A percentile compares a stretch with the other conserved stretches of the same genome.
These are phyloP conservation scores for Diaporthe citri DNA, from an alignment of 2,329 filamentous ascomycete genomes.

Conservation along the genomic window DNA sequence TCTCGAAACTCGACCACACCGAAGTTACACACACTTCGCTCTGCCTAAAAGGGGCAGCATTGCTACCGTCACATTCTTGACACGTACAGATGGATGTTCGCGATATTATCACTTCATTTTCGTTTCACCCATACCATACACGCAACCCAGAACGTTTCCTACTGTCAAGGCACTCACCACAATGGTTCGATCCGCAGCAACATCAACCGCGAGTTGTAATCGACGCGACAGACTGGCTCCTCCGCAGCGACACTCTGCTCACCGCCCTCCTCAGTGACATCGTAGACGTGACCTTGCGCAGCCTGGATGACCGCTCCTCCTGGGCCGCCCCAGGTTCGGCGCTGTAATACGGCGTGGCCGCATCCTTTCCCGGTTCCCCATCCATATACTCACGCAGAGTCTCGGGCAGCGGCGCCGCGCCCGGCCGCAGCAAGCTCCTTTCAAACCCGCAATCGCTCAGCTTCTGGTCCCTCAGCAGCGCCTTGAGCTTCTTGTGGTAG, in stretches of 20 bases:
- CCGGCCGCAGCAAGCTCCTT: slow-evolving; percentile 22
- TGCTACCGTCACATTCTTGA: slow-evolving; percentile 27
- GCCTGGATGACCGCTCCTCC: not conserved
- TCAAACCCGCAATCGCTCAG: slow-evolving; percentile 12
- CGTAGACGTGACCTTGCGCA: slow-evolving; percentile 26
- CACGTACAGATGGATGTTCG: slow-evolving; percentile 3
- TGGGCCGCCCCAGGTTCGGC: not conserved
- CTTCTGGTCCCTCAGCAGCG: slow-evolving; percentile 26
- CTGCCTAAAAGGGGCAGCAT: slow-evolving; percentile 16
- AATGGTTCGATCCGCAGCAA: not conserved
- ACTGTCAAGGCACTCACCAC: not conserved
- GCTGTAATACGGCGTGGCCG: slow-evolving; percentile 21
- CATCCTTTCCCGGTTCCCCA: slow-evolving; percentile 19
- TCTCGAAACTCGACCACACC: slow-evolving; percentile 15
- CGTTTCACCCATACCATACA: slow-evolving; percentile 2
- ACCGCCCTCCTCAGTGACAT: slow-evolving; percentile 30
- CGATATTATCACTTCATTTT: slow-evolving; percentile 17
- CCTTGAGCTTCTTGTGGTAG: slow-evolving; percentile 36
- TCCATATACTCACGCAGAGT: slow-evolving; percentile 27
- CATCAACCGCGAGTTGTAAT: slow-evolving; percentile 1
- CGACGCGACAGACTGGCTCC: slow-evolving; percentile 19
- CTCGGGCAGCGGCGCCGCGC: slow-evolving; percentile 30
- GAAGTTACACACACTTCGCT: not conserved
- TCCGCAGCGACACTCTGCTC: slow-evolving; percentile 29
- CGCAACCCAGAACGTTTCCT: slow-evolving; percentile 26